Evolutionary conservation across 163 green algal genomes (phyloP).

Genomic region (Scenedesmus sp.): DNA sequence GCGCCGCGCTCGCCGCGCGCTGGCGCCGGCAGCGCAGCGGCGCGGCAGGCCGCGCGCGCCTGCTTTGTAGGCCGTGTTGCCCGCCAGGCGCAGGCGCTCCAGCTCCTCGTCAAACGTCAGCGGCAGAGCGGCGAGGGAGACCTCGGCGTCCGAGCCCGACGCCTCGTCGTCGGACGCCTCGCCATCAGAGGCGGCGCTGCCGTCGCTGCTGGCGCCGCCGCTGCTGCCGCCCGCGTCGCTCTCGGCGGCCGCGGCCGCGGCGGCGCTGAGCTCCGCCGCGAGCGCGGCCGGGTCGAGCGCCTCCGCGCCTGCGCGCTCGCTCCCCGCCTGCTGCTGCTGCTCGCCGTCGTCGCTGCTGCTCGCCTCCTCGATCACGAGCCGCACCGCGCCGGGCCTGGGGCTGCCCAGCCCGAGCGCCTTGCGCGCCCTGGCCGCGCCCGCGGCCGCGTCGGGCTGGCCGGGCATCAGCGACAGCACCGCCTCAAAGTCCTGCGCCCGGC

Average conservation of each 20-base stretch:
- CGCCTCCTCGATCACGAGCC: constrained; percentile 32
- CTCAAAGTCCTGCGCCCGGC: constrained; percentile 7
- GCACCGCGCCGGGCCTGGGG: neutral
- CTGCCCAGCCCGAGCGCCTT: neutral
- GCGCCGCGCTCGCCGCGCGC: constrained; percentile 12
- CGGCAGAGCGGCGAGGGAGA: too few relatives aligned
- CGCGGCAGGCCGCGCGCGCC: neutral
- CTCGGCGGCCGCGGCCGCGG: neutral
- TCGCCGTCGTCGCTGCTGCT: constrained; percentile 21
- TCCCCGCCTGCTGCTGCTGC: constrained; percentile 14
- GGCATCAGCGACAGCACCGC: neutral
- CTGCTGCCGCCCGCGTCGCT: neutral
- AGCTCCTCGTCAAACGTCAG: constrained; percentile 15
- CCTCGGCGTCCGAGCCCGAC: neutral
- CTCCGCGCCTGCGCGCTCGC: neutral
- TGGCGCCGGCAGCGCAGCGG: constrained; percentile 40
- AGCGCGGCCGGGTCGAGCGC: neutral
- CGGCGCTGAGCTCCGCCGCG: neutral
- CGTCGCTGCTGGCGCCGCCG: neutral
- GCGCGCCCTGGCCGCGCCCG: constrained; percentile 2
- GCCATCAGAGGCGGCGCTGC: neutral
- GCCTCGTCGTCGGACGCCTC: neutral
- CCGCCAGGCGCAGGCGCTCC: neutral
- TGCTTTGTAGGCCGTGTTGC: constrained; percentile 2
- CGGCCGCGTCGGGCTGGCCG: neutral